A percentile compares a stretch with the other conserved stretches of the same genome.
Conservation (phyloP, 2,329 filamentous ascomycete species). For the Calonectria honghensis region DNA sequence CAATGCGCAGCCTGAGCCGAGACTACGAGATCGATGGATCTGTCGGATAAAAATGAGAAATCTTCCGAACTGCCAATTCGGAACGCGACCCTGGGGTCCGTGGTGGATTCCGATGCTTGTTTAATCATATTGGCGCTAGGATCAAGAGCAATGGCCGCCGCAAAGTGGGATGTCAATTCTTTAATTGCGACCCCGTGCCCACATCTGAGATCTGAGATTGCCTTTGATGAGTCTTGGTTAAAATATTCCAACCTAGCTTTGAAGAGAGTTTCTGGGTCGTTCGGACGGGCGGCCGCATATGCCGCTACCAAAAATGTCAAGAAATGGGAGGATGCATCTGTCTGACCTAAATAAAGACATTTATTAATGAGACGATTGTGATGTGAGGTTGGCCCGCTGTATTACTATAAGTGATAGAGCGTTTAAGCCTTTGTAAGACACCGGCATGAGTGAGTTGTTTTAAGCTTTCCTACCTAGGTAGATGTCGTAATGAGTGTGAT, state of each 20-base stretch:
- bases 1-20: constrained; percentile 78
- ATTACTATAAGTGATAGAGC: neutral
- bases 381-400: neutral
- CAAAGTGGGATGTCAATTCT: constrained; percentile 72
- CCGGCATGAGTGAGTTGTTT: constrained; percentile 5
- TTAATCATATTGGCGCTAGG: constrained; percentile 75
- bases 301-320: constrained; percentile 71
- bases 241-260: constrained; percentile 73
- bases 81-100: constrained; percentile 68
- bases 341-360: constrained; percentile 55
- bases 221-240: constrained; percentile 57
- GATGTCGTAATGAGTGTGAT: constrained; percentile 29
- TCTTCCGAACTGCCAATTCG: constrained; percentile 72
- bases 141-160: constrained; percentile 71
- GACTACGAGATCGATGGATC: constrained; percentile 70
- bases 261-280: constrained; percentile 74
- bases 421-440: neutral
- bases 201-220: constrained; percentile 76
- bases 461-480: constrained; percentile 12
- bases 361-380: neutral
- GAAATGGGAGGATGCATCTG: constrained; percentile 17
- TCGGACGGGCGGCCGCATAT: constrained; percentile 77
- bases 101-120: constrained; percentile 67
- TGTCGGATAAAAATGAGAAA: constrained; percentile 68
- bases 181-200: constrained; percentile 76